phyloP scores from a whole-genome alignment of 129 eudicot species.

The Flaveria linearis region DNA sequence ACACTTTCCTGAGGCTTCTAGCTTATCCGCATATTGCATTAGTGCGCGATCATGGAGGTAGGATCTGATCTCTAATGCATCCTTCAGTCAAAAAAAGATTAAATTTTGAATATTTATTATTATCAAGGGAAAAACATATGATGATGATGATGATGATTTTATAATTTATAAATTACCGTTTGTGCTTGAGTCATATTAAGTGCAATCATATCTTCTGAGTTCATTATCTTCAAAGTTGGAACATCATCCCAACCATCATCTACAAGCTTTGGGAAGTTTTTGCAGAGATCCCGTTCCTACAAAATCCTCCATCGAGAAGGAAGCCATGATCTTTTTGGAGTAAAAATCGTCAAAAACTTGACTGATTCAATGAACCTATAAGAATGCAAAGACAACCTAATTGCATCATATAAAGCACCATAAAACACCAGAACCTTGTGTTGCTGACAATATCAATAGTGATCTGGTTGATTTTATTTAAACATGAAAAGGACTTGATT shows the following conservation, averaged over 20 bases:
- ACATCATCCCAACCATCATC: conserved; percentile 94
- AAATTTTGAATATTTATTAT: background rate
- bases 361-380: conserved; percentile 10
- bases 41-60: conserved; percentile 82
- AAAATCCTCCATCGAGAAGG: conserved; percentile 77
- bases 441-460: conserved; percentile 37
- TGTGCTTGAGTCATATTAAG: conserved; percentile 70
- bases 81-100: conserved; percentile 42
- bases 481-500: conserved; percentile 16
- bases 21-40: conserved; percentile 72
- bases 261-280: conserved; percentile 61
- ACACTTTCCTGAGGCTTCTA: conserved; percentile 66
- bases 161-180: conserved; percentile 40
- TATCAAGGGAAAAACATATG: background rate
- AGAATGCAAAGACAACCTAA: background rate
- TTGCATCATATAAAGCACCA: conserved; percentile 23
- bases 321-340: conserved; percentile 51
- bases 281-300: conserved; percentile 68
- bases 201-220: conserved; percentile 66
- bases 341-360: conserved; percentile 1
- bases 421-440: conserved; percentile 22
- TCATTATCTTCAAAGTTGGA: conserved; percentile 82
- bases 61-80: conserved; percentile 80
- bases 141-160: too few relatives aligned
- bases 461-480: conserved; percentile 6